These are phyloP conservation scores for Chloranthus sessilifolius DNA, from an alignment of 164 flowering plant species.

Conservation along the genomic window DNA sequence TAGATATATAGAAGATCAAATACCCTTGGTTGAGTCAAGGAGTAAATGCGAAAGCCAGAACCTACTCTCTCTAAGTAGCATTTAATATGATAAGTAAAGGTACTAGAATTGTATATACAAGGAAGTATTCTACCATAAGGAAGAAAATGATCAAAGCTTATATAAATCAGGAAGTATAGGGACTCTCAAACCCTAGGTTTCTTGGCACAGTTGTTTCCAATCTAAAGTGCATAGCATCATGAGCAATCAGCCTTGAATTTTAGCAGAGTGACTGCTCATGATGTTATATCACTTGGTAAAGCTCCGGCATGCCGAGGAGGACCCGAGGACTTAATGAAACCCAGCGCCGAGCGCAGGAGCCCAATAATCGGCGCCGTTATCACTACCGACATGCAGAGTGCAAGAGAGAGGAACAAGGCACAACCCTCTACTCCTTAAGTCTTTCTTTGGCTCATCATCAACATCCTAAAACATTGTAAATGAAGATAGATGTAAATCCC, in stretches of 20 bases:
- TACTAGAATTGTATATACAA: no score
- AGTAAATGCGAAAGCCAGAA: no score
- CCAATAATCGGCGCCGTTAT: slow-evolving; percentile 86
- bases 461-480: slow-evolving; percentile 34
- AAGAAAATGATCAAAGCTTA: no score
- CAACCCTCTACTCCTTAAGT: slow-evolving; percentile 76
- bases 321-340: slow-evolving; percentile 25
- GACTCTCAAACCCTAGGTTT: neutral
- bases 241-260: slow-evolving; percentile 83
- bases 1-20: no score
- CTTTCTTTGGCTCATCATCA: slow-evolving; percentile 42
- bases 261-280: slow-evolving; percentile 89
- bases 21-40: no score
- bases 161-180: neutral
- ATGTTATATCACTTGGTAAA: slow-evolving; percentile 55
- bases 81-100: no score
- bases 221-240: slow-evolving; percentile 62
- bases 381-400: slow-evolving; percentile 69
- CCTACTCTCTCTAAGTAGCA: no score
- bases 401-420: slow-evolving; percentile 76
- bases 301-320: slow-evolving; percentile 13
- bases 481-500: no score
- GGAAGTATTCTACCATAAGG: no score
- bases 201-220: slow-evolving; percentile 13
- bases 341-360: slow-evolving; percentile 58